phyloP scores from a whole-genome alignment of 768 basidiomycete species.

The Cystoderma amianthinum region DNA sequence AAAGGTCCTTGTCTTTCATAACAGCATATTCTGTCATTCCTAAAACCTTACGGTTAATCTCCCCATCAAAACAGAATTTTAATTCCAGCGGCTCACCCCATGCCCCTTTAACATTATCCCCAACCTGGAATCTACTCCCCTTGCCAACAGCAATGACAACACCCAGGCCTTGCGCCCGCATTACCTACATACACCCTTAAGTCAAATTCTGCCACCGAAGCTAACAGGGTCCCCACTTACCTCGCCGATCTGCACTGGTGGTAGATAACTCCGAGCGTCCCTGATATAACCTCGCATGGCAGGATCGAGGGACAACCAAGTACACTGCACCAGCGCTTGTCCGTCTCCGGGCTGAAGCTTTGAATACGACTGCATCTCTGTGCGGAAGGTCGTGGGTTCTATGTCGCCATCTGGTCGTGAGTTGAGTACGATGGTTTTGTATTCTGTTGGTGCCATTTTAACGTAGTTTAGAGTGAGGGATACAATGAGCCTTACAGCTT shows the following conservation, averaged over 20 bases:
- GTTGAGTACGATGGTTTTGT: constrained; percentile 68
- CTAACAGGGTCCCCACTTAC: constrained; percentile 20
- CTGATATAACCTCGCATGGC: constrained; percentile 84
- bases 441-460: constrained; percentile 23
- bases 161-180: constrained; percentile 68
- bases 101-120: constrained; percentile 60
- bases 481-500: too few relatives aligned
- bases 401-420: constrained; percentile 67
- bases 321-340: constrained; percentile 69
- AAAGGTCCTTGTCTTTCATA: constrained; percentile 42
- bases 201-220: background rate
- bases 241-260: constrained; percentile 67
- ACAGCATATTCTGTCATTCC: constrained; percentile 79
- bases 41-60: constrained; percentile 13
- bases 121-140: constrained; percentile 48
- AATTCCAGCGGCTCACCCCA: constrained; percentile 41
- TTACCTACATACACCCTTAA: constrained; percentile 31
- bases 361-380: constrained; percentile 43
- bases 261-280: constrained; percentile 64
- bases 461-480: too few relatives aligned
- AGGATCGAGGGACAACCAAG: constrained; percentile 79
- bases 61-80: background rate
- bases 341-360: constrained; percentile 41
- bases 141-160: constrained; percentile 54
- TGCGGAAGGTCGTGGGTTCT: constrained; percentile 67